Evolutionary conservation across 352 stramenopile genomes (phyloP), one percentile per base, ranked within the genome.

Genomic region (Phytophthora boehmeriae): DNA sequence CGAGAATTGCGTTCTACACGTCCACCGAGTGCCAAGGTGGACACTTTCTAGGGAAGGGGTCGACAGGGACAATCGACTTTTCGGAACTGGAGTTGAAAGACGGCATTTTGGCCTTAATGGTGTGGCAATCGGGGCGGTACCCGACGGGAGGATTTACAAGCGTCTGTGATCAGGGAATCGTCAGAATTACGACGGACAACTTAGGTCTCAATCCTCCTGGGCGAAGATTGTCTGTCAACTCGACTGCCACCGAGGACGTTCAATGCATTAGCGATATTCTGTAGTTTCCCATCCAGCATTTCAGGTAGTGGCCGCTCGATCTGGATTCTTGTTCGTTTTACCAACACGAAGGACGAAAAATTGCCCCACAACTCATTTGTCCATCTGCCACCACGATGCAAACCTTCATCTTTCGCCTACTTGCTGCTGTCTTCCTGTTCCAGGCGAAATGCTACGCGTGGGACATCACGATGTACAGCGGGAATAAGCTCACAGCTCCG

Each of bases 41-140:
- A 48, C 32, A 47, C 35, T 52, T 45, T 3, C 6, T 57, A 10
- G 52, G 35, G 0, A 51, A 57, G n/a, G 1, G 39, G 36, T 48
- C 51, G 3, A 38, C 25, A 3, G 45, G 59, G 30, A 13, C 51
- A 5, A 54, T 66, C 13, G 51, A 67, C 59, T 67, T 64, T 59
- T 27, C 43, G 11, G n/a, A 23, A 9, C 19, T 51, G 9, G 11
- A 59, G 14, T 43, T 68, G 32, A 54, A 30, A 3, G 45, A n/a
- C 9, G 38, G 49, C 10, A 51, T 71, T 5, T 59, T 45, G 35
- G 61, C 57, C 23, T 59, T 67, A 20, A 71, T 71, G 50, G 23
- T 71, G 14, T 67, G 35, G 45, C 49, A 71, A 27, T 67, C 57
- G 10, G 63, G 51, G 13, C 53, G 57, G 30, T 71, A 66, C 30